Evolutionary conservation across 78 protist genomes (phyloP).

Genomic region (Dictyostelium intermedium): DNA sequence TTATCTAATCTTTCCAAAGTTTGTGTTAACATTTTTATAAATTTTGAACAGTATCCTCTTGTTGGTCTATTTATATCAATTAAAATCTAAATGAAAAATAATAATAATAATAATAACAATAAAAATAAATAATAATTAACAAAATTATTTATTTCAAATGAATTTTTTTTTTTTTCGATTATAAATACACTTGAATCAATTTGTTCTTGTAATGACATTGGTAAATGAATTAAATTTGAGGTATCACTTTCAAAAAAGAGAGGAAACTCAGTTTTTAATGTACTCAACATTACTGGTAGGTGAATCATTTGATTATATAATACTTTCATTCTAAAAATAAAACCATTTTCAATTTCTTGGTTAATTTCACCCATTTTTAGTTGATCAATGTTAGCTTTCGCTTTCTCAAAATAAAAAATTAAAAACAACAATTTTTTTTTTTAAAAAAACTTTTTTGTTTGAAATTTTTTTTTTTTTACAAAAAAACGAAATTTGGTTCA

Average conservation of each 20-base stretch:
- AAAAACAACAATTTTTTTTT: not conserved
- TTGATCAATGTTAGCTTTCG: no score
- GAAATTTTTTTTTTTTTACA: no score
- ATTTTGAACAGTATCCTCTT: slow-evolving; percentile 14
- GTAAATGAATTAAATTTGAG: not conserved
- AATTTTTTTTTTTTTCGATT: not conserved
- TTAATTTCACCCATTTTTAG: not conserved
- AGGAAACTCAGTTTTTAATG: not conserved
- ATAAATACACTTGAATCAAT: not conserved
- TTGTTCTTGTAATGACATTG: not conserved
- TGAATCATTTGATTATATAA: slow-evolving; percentile 45
- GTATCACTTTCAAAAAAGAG: not conserved
- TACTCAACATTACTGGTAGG: not conserved
- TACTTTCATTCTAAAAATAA: not conserved
- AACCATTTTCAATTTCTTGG: not conserved
- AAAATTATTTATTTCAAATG: no score
- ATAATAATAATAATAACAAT: not conserved
- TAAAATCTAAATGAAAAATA: not conserved
- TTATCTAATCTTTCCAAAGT: slow-evolving; percentile 13
- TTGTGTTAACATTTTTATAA: slow-evolving; percentile 18
- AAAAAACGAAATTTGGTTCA: no score
- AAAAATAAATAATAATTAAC: no score
- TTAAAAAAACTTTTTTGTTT: no score
- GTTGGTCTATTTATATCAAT: slow-evolving; percentile 25
- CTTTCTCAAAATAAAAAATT: no score